Percentiles rank a stretch among this genome's conserved stretches.
phyloP scores from a whole-genome alignment of 495 filamentous ascomycete genomes.

The Trichocladium uniseriatum region DNA sequence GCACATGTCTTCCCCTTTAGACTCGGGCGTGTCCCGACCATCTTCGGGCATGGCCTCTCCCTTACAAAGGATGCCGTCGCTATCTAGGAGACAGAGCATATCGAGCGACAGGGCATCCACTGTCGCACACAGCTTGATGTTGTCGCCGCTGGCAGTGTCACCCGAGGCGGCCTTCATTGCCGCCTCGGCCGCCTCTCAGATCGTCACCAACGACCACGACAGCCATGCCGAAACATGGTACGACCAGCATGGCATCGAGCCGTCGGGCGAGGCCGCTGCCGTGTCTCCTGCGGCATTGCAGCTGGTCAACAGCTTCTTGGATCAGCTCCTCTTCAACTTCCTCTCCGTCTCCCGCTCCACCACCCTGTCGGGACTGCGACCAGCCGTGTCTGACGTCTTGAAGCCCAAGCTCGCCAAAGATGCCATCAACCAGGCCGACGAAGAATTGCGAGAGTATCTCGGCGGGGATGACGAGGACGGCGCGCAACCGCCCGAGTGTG shows the following conservation, averaged over 20 bases:
- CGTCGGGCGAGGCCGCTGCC: constrained; percentile 55
- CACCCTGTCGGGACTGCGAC: constrained; percentile 64
- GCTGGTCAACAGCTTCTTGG: constrained; percentile 85
- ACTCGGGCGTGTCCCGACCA: constrained; percentile 34
- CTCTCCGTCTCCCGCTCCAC: constrained; percentile 73
- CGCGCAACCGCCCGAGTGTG: constrained; percentile 46
- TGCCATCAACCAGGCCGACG: constrained; percentile 78
- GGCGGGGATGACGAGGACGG: constrained; percentile 66
- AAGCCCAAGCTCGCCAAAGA: constrained; percentile 82
- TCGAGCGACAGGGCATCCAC: constrained; percentile 48
- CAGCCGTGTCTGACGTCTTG: constrained; percentile 77
- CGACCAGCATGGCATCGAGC: constrained; percentile 53
- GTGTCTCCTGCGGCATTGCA: constrained; percentile 68
- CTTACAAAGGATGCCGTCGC: constrained; percentile 28
- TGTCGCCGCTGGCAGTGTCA: constrained; percentile 55
- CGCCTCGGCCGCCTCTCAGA: constrained; percentile 77
- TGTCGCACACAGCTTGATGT: constrained; percentile 42
- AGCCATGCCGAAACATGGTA: constrained; percentile 56
- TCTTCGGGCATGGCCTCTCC: constrained; percentile 31
- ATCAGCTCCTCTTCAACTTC: constrained; percentile 85
- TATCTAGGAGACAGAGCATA: constrained; percentile 42
- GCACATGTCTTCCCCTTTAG: constrained; percentile 22
- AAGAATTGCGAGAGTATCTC: constrained; percentile 82
- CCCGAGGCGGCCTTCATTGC: constrained; percentile 87
- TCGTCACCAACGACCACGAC: constrained; percentile 81